phyloP scores from a whole-genome alignment of 2,329 filamentous ascomycete species.

The Chaetomium strumarium region DNA sequence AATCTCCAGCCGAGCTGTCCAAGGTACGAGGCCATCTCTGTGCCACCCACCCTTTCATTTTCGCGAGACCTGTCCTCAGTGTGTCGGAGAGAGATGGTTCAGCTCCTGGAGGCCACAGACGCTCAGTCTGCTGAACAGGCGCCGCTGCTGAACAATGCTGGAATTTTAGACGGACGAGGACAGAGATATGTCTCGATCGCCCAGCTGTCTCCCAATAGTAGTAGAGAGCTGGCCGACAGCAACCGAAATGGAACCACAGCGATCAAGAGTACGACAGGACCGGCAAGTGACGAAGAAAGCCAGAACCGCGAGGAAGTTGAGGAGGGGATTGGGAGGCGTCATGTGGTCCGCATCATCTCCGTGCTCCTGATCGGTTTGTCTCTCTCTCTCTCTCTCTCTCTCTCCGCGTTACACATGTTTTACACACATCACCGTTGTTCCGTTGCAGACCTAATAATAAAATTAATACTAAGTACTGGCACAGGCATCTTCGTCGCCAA shows the following conservation, averaged over 20 bases:
- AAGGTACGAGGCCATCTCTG: too few relatives aligned
- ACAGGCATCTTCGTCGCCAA: slow-evolving; percentile 59
- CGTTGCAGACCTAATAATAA: neutral
- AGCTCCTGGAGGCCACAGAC: neutral
- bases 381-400: too few relatives aligned
- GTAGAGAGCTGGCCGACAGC: neutral
- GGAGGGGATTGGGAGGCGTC: neutral
- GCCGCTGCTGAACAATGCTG: slow-evolving; percentile 7
- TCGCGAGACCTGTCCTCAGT: neutral
- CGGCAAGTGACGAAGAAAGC: slow-evolving; percentile 15
- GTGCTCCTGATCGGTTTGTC: slow-evolving; percentile 22
- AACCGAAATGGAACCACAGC: neutral
- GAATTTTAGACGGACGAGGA: neutral
- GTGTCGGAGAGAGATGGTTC: slow-evolving; percentile 1
- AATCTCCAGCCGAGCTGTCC: too few relatives aligned
- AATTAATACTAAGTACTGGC: neutral
- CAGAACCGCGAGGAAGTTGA: slow-evolving; percentile 6
- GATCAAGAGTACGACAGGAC: slow-evolving; percentile 5
- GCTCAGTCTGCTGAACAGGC: slow-evolving; percentile 12
- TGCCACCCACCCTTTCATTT: too few relatives aligned
- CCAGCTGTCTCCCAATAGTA: neutral
- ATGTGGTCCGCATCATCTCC: slow-evolving; percentile 21
- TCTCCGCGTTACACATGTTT: too few relatives aligned
- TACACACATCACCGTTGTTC: neutral
- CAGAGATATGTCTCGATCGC: neutral